These are phyloP conservation scores for Monilinia fructicola DNA, from an alignment of 2,329 filamentous ascomycete species.

Conservation along the genomic window DNA sequence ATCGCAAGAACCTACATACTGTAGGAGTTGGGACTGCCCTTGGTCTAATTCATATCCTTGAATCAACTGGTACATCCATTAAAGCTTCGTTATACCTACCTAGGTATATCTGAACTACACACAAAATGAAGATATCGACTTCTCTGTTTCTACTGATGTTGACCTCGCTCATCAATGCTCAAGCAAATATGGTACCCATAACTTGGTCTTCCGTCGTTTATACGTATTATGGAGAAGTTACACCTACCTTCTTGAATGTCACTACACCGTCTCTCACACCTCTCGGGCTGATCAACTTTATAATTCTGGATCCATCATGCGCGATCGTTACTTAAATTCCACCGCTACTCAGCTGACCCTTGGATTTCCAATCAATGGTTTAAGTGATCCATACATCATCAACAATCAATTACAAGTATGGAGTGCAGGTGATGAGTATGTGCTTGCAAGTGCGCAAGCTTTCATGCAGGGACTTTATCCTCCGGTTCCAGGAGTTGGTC, in stretches of 20 bases:
- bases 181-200: conserved; percentile 22
- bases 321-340: conserved; percentile 49
- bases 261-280: conserved; percentile 48
- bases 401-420: conserved; percentile 43
- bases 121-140: conserved; percentile 2
- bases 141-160: conserved; percentile 27
- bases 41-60: not conserved
- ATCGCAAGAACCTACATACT: too few relatives aligned
- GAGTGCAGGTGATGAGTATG: conserved; percentile 46
- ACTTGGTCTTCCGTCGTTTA: conserved; percentile 38
- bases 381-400: conserved; percentile 1
- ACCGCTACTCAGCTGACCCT: conserved; percentile 36
- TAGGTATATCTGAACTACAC: not conserved
- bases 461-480: conserved; percentile 88
- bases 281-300: conserved; percentile 54
- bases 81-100: not conserved
- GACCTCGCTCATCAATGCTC: conserved; percentile 22
- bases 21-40: not conserved
- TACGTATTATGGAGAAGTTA: conserved; percentile 53
- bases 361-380: conserved; percentile 32
- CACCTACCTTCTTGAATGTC: conserved; percentile 42
- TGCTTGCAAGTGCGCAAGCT: conserved; percentile 68
- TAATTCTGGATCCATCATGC: conserved; percentile 50
- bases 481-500: conserved; percentile 44
- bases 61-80: not conserved